Conservation (phyloP, 768 basidiomycete species). For the Podaxis rugospora region DNA sequence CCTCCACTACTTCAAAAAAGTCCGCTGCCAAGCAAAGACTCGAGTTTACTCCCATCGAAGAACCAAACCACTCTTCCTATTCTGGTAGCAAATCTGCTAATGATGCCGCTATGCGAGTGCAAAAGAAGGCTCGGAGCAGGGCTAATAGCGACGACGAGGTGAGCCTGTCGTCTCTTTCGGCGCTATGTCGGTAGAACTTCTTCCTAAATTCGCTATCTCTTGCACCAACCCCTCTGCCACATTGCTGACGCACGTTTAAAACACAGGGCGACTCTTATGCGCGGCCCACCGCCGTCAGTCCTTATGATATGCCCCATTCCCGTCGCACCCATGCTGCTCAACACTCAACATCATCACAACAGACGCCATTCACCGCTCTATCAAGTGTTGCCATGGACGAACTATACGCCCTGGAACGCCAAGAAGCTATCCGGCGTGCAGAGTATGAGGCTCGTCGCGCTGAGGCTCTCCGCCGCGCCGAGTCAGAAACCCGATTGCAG, state of each 20-base stretch:
- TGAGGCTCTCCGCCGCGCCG: slow-evolving; percentile 63
- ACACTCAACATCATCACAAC: slow-evolving; percentile 18
- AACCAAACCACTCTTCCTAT: neutral
- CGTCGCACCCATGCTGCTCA: slow-evolving; percentile 23
- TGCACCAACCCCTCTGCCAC: neutral
- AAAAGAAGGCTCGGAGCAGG: slow-evolving; percentile 77
- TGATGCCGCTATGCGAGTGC: slow-evolving; percentile 34
- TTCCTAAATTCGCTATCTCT: slow-evolving; percentile 9
- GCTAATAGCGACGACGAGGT: slow-evolving; percentile 86
- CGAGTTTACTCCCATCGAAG: slow-evolving; percentile 18
- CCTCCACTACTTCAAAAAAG: slow-evolving; percentile 17
- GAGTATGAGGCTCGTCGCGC: slow-evolving; percentile 80
- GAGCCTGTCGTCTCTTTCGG: slow-evolving; percentile 24
- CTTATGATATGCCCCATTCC: slow-evolving; percentile 38
- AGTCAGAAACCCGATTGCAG: slow-evolving; percentile 58
- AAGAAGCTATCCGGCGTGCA: slow-evolving; percentile 80
- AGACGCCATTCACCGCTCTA: slow-evolving; percentile 60
- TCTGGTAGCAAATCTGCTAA: neutral
- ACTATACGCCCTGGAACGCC: slow-evolving; percentile 81
- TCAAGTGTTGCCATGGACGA: slow-evolving; percentile 84
- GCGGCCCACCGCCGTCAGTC: slow-evolving; percentile 46
- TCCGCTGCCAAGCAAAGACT: slow-evolving; percentile 13
- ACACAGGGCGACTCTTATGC: slow-evolving; percentile 52
- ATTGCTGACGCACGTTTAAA: slow-evolving; percentile 2
- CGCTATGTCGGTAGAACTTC: slow-evolving; percentile 1